phyloP scores from a whole-genome alignment of 2,329 filamentous ascomycete species.

The Teratosphaeria pseudoeucalypti region DNA sequence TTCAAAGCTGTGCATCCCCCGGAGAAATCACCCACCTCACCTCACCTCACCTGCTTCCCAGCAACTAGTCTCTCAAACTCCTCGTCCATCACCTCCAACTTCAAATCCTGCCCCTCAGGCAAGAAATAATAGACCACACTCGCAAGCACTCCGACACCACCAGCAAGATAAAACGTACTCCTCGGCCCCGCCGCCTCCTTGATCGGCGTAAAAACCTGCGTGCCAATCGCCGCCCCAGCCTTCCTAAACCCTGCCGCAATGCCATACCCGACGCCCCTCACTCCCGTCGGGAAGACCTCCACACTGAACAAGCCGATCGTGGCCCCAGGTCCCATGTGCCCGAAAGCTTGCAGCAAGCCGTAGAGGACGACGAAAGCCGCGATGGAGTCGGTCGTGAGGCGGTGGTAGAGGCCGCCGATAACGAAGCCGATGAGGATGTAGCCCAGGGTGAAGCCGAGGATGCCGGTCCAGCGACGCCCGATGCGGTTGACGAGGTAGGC shows the following conservation, averaged over 20 bases:
- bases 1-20: no score
- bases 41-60: background rate
- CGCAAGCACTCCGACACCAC: background rate
- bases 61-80: background rate
- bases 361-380: slow-evolving; percentile 45
- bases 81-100: background rate
- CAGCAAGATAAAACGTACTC: background rate
- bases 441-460: slow-evolving; percentile 38
- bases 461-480: slow-evolving; percentile 42
- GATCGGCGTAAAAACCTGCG: slow-evolving; percentile 32
- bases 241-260: slow-evolving; percentile 44
- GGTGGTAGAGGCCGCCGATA: slow-evolving; percentile 40
- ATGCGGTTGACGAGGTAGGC: slow-evolving; percentile 39
- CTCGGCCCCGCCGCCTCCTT: background rate
- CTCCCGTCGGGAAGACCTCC: slow-evolving; percentile 43
- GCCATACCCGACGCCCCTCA: slow-evolving; percentile 42
- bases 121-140: background rate
- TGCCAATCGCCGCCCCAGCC: slow-evolving; percentile 42
- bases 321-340: slow-evolving; percentile 41
- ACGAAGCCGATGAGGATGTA: slow-evolving; percentile 44
- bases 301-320: slow-evolving; percentile 42
- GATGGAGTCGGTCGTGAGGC: slow-evolving; percentile 29
- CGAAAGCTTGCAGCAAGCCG: slow-evolving; percentile 41
- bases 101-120: background rate
- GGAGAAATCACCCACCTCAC: no score